Evolutionary conservation across 305 asterid species (phyloP).

Genomic region (Solanum aculeatissimum): DNA sequence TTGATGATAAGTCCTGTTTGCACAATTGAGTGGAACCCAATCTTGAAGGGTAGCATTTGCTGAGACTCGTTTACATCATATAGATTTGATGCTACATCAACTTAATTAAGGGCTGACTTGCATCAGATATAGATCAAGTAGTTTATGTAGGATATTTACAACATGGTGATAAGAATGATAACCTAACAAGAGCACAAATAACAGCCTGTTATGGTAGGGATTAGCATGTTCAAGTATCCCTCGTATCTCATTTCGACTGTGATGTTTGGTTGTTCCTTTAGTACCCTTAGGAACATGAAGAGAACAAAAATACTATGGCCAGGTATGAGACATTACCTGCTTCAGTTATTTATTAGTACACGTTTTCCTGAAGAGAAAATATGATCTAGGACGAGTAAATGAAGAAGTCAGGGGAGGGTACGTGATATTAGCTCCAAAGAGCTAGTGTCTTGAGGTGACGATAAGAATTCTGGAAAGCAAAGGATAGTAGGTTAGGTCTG

Average conservation of each 20-base stretch:
- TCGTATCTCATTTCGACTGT: not conserved
- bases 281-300: not conserved
- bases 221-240: not conserved
- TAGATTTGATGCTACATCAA: not conserved
- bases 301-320: not conserved
- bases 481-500: not conserved
- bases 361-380: not conserved
- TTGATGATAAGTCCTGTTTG: not conserved
- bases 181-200: not conserved
- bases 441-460: not conserved
- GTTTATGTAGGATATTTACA: not conserved
- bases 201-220: not conserved
- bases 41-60: not conserved
- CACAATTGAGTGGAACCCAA: not conserved
- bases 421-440: not conserved
- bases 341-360: not conserved
- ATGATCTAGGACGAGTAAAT: not conserved
- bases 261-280: not conserved
- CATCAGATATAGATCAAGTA: not conserved
- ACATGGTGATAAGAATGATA: not conserved
- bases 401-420: not conserved
- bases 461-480: not conserved
- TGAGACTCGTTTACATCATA: not conserved
- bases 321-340: not conserved
- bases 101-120: not conserved